A percentile compares a stretch with the other conserved stretches of the same genome.
phyloP scores from a whole-genome alignment of 129 eudicot genomes.

The Logfia minima region DNA sequence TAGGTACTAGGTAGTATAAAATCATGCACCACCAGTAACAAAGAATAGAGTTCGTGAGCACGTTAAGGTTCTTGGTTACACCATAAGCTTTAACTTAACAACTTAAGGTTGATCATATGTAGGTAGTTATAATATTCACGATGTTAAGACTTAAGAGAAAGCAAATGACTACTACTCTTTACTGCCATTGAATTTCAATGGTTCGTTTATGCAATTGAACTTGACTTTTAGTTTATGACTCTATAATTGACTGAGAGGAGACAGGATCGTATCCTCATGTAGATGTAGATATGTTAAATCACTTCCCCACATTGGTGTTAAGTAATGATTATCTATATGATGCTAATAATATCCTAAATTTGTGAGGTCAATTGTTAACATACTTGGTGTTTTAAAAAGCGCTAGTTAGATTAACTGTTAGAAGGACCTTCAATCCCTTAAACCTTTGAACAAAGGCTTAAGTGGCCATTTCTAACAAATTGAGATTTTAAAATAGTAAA shows the following conservation, averaged over 20 bases:
- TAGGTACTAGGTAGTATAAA: conserved; percentile 17
- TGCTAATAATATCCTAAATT: not conserved
- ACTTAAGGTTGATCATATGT: not conserved
- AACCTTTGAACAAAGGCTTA: not conserved
- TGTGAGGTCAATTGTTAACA: not conserved
- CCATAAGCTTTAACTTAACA: not conserved
- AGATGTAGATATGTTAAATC: not conserved
- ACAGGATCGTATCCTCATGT: not conserved
- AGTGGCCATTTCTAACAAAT: not conserved
- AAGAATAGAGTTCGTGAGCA: not conserved
- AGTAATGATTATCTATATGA: not conserved
- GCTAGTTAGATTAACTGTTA: not conserved
- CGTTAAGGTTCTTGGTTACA: not conserved
- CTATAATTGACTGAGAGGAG: not conserved
- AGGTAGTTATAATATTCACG: not conserved
- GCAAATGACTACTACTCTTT: not conserved
- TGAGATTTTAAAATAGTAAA: not conserved
- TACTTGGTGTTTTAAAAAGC: not conserved
- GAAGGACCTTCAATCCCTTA: not conserved
- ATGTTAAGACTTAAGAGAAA: not conserved
- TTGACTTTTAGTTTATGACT: not conserved
- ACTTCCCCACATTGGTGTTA: not conserved
- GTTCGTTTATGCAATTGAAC: not conserved
- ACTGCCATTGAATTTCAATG: not conserved
- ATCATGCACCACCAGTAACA: conserved; percentile 4